These are phyloP conservation scores for Beauveria bassiana DNA, from an alignment of 2,329 filamentous ascomycete species.

Conservation along the genomic window DNA sequence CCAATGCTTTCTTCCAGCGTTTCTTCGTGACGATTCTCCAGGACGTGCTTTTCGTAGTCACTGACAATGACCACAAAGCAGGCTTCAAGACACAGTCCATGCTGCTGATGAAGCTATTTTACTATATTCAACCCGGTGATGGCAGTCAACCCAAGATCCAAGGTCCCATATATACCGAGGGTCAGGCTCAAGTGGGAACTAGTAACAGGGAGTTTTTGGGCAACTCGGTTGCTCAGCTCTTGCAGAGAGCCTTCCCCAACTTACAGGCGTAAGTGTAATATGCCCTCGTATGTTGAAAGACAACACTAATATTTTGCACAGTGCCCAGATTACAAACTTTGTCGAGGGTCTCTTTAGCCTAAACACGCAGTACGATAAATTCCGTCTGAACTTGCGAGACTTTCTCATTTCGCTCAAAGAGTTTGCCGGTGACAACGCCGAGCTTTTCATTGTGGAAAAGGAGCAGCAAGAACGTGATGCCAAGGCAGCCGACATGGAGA, in stretches of 20 bases:
- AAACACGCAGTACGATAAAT: slow-evolving; percentile 85
- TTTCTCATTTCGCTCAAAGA: slow-evolving; percentile 97
- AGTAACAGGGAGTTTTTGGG: slow-evolving; percentile 85
- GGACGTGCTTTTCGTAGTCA: slow-evolving; percentile 96
- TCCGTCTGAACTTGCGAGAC: slow-evolving; percentile 92
- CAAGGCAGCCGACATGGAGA: slow-evolving; percentile 81
- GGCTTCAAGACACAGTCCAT: slow-evolving; percentile 98
- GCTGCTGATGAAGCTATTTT: slow-evolving; percentile 91
- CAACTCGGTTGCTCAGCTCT: slow-evolving; percentile 75
- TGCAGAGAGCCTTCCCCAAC: slow-evolving; percentile 89
- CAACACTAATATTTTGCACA: slow-evolving; percentile 36
- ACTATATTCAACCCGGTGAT: slow-evolving; percentile 73
- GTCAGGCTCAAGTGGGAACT: slow-evolving; percentile 76
- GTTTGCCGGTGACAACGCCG: slow-evolving; percentile 90
- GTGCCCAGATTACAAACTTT: slow-evolving; percentile 80
- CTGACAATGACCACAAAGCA: slow-evolving; percentile 96
- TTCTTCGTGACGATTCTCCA: slow-evolving; percentile 95
- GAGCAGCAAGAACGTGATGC: slow-evolving; percentile 84
- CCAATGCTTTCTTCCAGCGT: slow-evolving; percentile 94
- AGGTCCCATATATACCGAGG: slow-evolving; percentile 79
- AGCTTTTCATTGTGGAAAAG: slow-evolving; percentile 88
- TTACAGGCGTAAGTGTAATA: slow-evolving; percentile 65
- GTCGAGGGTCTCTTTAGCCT: slow-evolving; percentile 82
- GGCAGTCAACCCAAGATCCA: slow-evolving; percentile 73
- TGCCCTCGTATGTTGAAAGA: neutral